phyloP scores from a whole-genome alignment of 2,329 filamentous ascomycete species.

The Ceratocystis lukuohia region DNA sequence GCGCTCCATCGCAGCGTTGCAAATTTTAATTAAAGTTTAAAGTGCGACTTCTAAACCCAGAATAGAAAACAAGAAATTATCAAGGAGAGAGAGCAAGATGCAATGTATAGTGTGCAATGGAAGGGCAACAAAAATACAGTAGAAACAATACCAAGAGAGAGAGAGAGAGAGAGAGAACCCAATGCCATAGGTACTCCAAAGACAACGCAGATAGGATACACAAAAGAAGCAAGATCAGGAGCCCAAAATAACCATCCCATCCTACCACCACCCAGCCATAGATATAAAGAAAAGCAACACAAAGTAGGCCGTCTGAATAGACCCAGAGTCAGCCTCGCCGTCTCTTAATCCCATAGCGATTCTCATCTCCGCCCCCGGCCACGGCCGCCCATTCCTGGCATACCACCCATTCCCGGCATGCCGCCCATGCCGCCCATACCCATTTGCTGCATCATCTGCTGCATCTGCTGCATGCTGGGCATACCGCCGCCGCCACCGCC shows the following conservation, averaged over 20 bases:
- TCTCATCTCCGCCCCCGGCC: constrained; percentile 15
- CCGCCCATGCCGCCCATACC: constrained; percentile 39
- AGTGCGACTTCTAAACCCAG: not conserved
- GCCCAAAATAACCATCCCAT: not conserved
- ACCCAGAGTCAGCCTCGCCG: too few species aligned
- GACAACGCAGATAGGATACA: constrained; percentile 5
- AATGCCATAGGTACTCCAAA: not conserved
- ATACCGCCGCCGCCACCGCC: constrained; percentile 43
- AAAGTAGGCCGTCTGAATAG: too few species aligned
- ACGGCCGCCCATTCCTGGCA: constrained; percentile 22
- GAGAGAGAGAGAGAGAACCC: not conserved
- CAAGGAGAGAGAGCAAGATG: not conserved
- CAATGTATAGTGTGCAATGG: constrained; percentile 5
- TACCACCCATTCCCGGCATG: constrained; percentile 26
- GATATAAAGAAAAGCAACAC: not conserved
- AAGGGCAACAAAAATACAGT: constrained; percentile 1
- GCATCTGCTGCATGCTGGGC: constrained; percentile 64
- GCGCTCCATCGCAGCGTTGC: not conserved
- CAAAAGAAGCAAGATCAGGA: not conserved
- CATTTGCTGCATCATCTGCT: constrained; percentile 66
- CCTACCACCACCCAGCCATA: not conserved
- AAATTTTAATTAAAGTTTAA: not conserved
- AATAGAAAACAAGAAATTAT: not conserved
- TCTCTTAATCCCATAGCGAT: not conserved
- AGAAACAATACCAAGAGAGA: not conserved